Conservation (phyloP, 768 basidiomycete genomes). For the Mycena galopus region DNA sequence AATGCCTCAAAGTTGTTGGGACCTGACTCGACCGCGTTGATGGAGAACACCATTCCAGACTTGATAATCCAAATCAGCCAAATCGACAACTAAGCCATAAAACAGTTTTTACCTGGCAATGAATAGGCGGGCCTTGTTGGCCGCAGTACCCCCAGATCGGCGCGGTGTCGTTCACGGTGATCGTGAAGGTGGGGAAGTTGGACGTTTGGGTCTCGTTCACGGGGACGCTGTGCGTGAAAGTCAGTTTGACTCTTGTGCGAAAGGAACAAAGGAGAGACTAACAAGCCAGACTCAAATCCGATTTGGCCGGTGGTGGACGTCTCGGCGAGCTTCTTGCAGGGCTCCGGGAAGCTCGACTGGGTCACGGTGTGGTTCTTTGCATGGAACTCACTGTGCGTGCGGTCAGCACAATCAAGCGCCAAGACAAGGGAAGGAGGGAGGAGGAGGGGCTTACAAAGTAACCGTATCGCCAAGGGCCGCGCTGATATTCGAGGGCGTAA, state of each 20-base stretch:
- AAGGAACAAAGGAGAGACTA: neutral
- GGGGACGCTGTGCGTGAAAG: neutral
- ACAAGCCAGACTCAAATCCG: conserved; percentile 48
- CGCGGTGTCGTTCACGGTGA: conserved; percentile 55
- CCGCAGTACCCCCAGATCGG: conserved; percentile 59
- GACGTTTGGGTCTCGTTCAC: conserved; percentile 41
- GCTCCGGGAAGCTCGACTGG: conserved; percentile 44
- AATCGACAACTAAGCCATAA: no score
- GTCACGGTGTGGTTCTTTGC: conserved; percentile 49
- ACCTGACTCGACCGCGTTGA: conserved; percentile 50
- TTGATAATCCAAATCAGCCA: no score
- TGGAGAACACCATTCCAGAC: conserved; percentile 63
- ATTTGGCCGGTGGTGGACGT: conserved; percentile 18
- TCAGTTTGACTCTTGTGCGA: neutral
- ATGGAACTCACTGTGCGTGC: conserved; percentile 26
- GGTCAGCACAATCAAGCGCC: neutral
- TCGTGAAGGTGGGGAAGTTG: conserved; percentile 55
- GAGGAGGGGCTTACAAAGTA: conserved; percentile 24
- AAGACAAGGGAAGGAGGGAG: neutral
- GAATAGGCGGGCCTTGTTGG: conserved; percentile 44
- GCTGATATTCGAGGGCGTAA: conserved; percentile 30
- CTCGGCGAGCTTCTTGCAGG: conserved; percentile 40
- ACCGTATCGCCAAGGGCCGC: conserved; percentile 39
- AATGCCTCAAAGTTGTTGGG: conserved; percentile 57
- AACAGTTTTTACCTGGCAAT: no score